Base-by-base conservation (phyloP, 192 early-diverging fungal species). In the Backusella australiensis region DNA sequence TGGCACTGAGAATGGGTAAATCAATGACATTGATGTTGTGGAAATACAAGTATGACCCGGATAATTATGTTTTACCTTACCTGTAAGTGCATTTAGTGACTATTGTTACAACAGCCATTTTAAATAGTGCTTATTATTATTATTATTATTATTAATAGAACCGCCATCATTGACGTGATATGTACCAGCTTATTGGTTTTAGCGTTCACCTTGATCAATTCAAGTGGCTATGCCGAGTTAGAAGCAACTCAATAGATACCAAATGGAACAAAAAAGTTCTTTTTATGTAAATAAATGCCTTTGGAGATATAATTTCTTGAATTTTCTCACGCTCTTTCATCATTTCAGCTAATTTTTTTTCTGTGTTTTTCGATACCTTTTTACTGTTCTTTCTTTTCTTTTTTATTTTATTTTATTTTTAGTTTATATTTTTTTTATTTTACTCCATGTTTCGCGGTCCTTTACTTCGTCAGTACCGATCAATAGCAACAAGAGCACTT, bases 31-130 rank as follows among this genome's bases (percentile, higher is more conserved):
- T 81, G 8, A 53, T 79, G 17, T 85, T 91, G 52, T 94, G 93
- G 93, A 73, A 81, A 17, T 79, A 84, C 21, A 86, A 87, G 17
- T 93, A 94, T 69, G 92, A 94, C 70, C 93, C 93, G 11, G 93
- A 94, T 71, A 93, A 94, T 81, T 94, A 90, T 80, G 87, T 85
- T 2, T 65, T 88, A 41, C 89, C 89, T 4, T 87, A 87, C 71
- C 36, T 90, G 89, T 89, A 86, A 86, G 88, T 84, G 19, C 3
- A 63, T 14, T 29, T 29, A 63, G 21, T 63, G 56, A 63, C n/a
- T 29, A 63, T 29, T 63, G 7, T 29, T 14, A 63, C 8, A 59
- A 26, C 11, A 63, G 11, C 7, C 21, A 32, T 29, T 29, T 11
- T 29, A 23, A 29, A 23, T 14, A 29, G 23, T 26, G 11, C 41